Base-by-base conservation (phyloP, 805 yeast genomes). In the Candida tallmaniae region DNA sequence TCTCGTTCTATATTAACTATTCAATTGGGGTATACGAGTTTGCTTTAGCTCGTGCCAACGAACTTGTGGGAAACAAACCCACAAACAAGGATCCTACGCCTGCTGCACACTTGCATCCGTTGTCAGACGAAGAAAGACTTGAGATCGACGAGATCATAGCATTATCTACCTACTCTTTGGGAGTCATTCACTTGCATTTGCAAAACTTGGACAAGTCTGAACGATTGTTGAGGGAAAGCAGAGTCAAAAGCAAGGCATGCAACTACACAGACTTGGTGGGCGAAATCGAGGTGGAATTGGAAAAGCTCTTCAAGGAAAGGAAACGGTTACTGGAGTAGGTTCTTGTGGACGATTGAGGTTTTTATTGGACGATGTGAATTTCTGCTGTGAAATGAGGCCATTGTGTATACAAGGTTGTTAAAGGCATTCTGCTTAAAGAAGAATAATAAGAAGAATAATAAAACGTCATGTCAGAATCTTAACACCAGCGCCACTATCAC, bases 121-220 rank as follows among this genome's bases (percentile, higher is more conserved):
- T 24, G 27, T 8, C 13, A 7, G 27, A 24, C 6, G 36, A 32
- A 17, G 32, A 38, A 21, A 21, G 25, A 11, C 13, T 6, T 11
- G 35, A 39, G 18, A 58, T 82, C 9, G 70, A 74, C 21, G 86
- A 83, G 42, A 76, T 83, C 1, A 77, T 83, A 27, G 93, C 94
- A 0, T 65, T 89, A 52, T 78, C 95, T 0, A 77, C 87, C 0
- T 89, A 83, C 51, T 94, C 96, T 0, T 65, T 85, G 26, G 97
- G 96, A 2, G 94, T 88, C 4, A 70, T 86, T 8, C 70, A 74
- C 28, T 58, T 81, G n/a, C 85, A 84, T 46, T 51, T 65, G 29
- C 74, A 80, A 1, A 60, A 78, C 8, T 65, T 73, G 36, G 70
- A 65, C 2, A 59, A 68, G 35, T 88, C 95, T 0, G 76, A 74